Conservation (phyloP, 2,329 filamentous ascomycete species). For the Byssochlamys sp. region DNA sequence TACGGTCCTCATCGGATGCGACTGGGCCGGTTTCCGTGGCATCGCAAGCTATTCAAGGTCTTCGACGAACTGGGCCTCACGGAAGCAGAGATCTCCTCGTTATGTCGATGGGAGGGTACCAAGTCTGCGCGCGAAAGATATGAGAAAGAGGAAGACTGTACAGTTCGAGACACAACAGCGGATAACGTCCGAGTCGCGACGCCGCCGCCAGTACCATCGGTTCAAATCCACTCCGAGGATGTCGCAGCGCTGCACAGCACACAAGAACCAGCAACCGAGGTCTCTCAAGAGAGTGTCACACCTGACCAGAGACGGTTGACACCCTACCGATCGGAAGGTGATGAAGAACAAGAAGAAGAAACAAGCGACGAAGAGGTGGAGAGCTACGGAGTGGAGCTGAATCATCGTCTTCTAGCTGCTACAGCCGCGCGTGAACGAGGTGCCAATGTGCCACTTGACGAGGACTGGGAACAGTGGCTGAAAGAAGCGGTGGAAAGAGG, state of each 20-base stretch:
- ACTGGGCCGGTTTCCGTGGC: slow-evolving; percentile 52
- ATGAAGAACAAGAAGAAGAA: slow-evolving; percentile 34
- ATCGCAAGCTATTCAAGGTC: slow-evolving; percentile 50
- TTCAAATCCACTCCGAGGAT: slow-evolving; percentile 24
- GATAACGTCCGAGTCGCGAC: slow-evolving; percentile 45
- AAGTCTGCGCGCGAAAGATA: slow-evolving; percentile 39
- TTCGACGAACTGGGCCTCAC: slow-evolving; percentile 53
- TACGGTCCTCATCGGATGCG: slow-evolving; percentile 53
- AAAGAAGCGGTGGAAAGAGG: slow-evolving; percentile 48
- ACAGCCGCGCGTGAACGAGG: slow-evolving; percentile 45
- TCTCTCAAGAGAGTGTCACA: slow-evolving; percentile 13
- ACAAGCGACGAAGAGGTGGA: slow-evolving; percentile 39
- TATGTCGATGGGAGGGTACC: slow-evolving; percentile 52
- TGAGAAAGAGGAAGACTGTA: slow-evolving; percentile 48
- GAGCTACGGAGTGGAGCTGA: slow-evolving; percentile 43
- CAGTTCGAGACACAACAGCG: slow-evolving; percentile 53
- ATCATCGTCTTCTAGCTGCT: slow-evolving; percentile 44
- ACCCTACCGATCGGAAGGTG: slow-evolving; percentile 12
- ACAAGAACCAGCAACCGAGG: slow-evolving; percentile 13
- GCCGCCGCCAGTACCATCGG: slow-evolving; percentile 26
- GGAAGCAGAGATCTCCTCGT: slow-evolving; percentile 49
- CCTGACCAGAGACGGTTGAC: not conserved
- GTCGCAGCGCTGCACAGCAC: slow-evolving; percentile 14
- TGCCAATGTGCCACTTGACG: slow-evolving; percentile 34
- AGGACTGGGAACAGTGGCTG: slow-evolving; percentile 49